Conservation (phyloP, 129 eudicot species). For the Helianthus annuus region DNA sequence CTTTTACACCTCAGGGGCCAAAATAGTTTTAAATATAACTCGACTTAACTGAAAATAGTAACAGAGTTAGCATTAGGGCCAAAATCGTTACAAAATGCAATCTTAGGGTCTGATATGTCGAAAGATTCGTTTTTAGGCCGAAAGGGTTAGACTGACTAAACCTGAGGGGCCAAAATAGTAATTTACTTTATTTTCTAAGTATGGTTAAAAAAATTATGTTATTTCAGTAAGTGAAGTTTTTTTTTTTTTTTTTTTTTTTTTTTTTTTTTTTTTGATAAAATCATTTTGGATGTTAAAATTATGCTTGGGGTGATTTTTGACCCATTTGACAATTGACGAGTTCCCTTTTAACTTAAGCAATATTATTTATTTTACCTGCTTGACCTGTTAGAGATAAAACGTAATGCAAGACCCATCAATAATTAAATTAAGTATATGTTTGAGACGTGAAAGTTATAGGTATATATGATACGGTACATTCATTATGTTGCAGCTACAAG, state of each 20-base stretch:
- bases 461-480: background rate
- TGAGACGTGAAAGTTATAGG: background rate
- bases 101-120: too few species aligned
- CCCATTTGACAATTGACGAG: background rate
- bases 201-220: background rate
- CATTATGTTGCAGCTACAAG: conserved; percentile 72
- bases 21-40: too few species aligned
- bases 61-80: too few species aligned
- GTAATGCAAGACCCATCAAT: background rate
- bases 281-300: background rate
- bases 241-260: too few species aligned
- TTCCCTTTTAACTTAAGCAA: background rate
- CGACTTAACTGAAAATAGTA: too few species aligned
- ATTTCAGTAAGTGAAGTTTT: background rate
- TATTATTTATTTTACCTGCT: background rate
- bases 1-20: too few species aligned
- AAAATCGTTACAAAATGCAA: too few species aligned
- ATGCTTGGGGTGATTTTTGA: background rate
- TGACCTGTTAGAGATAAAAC: background rate
- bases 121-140: too few species aligned
- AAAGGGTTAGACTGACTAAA: too few species aligned
- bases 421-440: background rate
- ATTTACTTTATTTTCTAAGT: too few species aligned
- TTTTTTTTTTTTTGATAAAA: too few species aligned
- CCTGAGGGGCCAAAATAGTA: too few species aligned